Evolutionary conservation across 148 eudicot species (phyloP).

Genomic region (Camellia japonica): DNA sequence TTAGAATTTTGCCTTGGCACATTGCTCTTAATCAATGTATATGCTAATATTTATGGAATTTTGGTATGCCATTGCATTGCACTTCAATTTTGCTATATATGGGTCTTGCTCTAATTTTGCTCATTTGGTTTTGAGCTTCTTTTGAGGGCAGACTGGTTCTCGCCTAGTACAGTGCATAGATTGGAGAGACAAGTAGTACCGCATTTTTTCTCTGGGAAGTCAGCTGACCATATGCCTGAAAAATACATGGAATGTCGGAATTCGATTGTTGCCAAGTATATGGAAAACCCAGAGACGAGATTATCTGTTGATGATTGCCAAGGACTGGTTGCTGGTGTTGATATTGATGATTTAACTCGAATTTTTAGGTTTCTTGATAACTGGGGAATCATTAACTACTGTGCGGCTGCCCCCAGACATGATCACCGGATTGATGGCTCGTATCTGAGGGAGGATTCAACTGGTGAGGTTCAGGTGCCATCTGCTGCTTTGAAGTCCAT

Average conservation of each 20-base stretch:
- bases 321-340: slow-evolving; percentile 48
- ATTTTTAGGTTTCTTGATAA: slow-evolving; percentile 88
- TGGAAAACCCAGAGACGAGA: slow-evolving; percentile 72
- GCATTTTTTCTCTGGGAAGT: slow-evolving; percentile 81
- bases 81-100: not conserved
- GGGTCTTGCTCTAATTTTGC: not conserved
- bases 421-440: slow-evolving; percentile 47
- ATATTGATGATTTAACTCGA: slow-evolving; percentile 61
- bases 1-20: not conserved
- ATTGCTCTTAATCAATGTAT: not conserved
- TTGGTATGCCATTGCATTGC: not conserved
- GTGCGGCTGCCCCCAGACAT: slow-evolving; percentile 46
- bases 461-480: slow-evolving; percentile 86
- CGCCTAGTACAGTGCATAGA: slow-evolving; percentile 72
- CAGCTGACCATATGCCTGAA: slow-evolving; percentile 70
- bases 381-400: slow-evolving; percentile 92
- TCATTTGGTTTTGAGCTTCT: slow-evolving; percentile 7
- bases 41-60: too few relatives aligned
- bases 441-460: slow-evolving; percentile 63
- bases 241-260: slow-evolving; percentile 86
- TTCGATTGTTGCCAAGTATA: slow-evolving; percentile 62
- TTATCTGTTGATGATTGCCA: slow-evolving; percentile 60
- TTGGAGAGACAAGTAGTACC: slow-evolving; percentile 88
- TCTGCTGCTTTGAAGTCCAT: slow-evolving; percentile 74
- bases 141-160: slow-evolving; percentile 81